A percentile compares a stretch with the other conserved stretches of the same genome.
Conservation (phyloP, 441 rosid species). For the Lagerstroemia fauriei region DNA sequence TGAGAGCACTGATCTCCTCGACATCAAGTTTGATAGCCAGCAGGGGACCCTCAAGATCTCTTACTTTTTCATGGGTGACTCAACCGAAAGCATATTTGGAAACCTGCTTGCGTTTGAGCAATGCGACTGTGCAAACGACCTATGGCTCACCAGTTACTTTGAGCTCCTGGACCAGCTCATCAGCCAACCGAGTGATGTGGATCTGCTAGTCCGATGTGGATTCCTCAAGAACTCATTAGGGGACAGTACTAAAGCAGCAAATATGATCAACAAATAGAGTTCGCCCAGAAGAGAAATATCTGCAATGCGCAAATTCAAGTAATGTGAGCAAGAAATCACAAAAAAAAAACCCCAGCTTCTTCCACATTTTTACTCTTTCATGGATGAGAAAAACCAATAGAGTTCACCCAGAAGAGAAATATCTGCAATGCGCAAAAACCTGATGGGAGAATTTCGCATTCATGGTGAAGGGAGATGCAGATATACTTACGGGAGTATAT, state of each 20-base stretch:
- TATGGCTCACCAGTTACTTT: not conserved
- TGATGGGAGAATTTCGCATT: not conserved
- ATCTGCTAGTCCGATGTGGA: slow-evolving; percentile 5
- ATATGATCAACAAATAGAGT: not conserved
- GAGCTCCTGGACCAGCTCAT: not conserved
- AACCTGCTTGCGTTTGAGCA: slow-evolving; percentile 21
- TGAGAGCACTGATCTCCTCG: slow-evolving; percentile 1
- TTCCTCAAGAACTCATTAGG: slow-evolving; percentile 10
- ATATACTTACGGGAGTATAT: not conserved
- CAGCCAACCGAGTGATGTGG: not conserved
- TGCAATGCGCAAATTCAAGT: not conserved
- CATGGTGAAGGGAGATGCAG: not conserved
- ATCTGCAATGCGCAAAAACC: not conserved
- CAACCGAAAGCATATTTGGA: not conserved
- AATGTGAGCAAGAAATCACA: not conserved
- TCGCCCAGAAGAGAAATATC: not conserved
- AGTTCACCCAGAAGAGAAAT: not conserved
- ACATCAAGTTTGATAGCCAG: slow-evolving; percentile 2
- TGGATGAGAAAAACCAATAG: not conserved
- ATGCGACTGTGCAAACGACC: not conserved
- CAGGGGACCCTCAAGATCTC: slow-evolving; percentile 9
- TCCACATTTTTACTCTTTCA: not conserved
- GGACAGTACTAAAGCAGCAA: not conserved
- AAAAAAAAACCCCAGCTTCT: not conserved
- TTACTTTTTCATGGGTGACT: not conserved